Conservation (phyloP, 2,329 filamentous ascomycete genomes). For the Cyphellophora attinorum region DNA sequence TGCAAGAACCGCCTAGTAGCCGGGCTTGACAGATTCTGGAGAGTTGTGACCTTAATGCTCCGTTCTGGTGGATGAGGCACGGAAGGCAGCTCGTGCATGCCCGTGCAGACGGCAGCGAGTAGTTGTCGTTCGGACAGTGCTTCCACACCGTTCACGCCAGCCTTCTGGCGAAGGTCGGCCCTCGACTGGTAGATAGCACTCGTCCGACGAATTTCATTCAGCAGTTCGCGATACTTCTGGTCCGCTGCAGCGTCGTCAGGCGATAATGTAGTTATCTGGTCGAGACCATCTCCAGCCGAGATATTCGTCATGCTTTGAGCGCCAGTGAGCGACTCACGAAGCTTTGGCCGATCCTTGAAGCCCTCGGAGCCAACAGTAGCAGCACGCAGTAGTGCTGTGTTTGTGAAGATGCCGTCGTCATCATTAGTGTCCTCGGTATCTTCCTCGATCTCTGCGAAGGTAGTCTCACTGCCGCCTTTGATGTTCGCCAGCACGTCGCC, state of each 20-base stretch:
- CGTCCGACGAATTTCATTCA: conserved; percentile 30
- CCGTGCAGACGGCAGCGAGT: conserved; percentile 40
- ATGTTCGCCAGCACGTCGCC: conserved; percentile 45
- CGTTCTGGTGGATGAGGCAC: conserved; percentile 41
- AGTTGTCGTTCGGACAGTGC: conserved; percentile 32
- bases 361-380: conserved; percentile 19
- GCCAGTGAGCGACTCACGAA: conserved; percentile 24
- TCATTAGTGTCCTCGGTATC: conserved; percentile 27
- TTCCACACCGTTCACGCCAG: conserved; percentile 23
- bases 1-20: conserved; percentile 36
- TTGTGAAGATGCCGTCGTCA: conserved; percentile 31
- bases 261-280: conserved; percentile 32
- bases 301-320: conserved; percentile 27
- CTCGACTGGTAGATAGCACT: conserved; percentile 29
- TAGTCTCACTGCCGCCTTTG: conserved; percentile 46
- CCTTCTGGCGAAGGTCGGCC: conserved; percentile 20
- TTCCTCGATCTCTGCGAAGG: conserved; percentile 31
- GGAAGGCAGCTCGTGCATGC: conserved; percentile 38
- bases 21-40: conserved; percentile 33
- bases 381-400: conserved; percentile 37
- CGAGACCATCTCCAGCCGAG: conserved; percentile 26
- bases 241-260: conserved; percentile 36
- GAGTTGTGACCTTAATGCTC: conserved; percentile 40
- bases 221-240: conserved; percentile 31
- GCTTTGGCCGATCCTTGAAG: conserved; percentile 16